Conservation (phyloP, 225 moss, liverwort and hornwort species). For the Pleurozium schreberi region DNA sequence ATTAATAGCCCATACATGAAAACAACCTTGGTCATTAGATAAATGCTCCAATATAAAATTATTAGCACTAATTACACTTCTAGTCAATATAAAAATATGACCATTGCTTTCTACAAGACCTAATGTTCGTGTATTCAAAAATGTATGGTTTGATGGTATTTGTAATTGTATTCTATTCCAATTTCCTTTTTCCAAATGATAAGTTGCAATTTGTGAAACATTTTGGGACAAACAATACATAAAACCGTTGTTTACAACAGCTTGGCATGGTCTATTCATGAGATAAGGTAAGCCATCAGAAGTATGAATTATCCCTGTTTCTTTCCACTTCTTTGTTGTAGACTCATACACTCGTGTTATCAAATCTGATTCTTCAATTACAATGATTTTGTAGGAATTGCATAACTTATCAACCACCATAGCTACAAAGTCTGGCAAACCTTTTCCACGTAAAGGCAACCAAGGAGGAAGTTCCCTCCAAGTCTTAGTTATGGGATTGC, state of each 20-base stretch:
- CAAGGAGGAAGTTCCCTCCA: conserved; percentile 35
- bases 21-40: conserved; percentile 26
- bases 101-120: conserved; percentile 29
- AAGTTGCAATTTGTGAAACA: conserved; percentile 27
- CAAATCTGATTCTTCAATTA: conserved; percentile 30
- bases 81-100: conserved; percentile 27
- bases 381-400: conserved; percentile 22
- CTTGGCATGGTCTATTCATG: conserved; percentile 39
- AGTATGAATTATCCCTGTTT: background rate
- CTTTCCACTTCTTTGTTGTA: conserved; percentile 23
- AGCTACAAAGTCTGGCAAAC: conserved; percentile 30
- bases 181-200: conserved; percentile 13
- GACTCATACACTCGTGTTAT: conserved; percentile 35
- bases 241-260: conserved; percentile 9
- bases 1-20: conserved; percentile 27
- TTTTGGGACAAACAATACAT: conserved; percentile 46
- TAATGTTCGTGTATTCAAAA: conserved; percentile 21
- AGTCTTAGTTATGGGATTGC: conserved; percentile 31
- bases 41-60: conserved; percentile 10
- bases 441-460: conserved; percentile 23
- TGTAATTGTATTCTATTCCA: conserved; percentile 29
- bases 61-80: background rate
- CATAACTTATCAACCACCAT: conserved; percentile 26
- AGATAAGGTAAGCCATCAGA: conserved; percentile 34
- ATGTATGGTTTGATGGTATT: conserved; percentile 13